Percentiles rank a stretch among this genome's conserved stretches.
Evolutionary conservation across 129 eudicot genomes (phyloP).

Genomic region (Helianthus annuus): DNA sequence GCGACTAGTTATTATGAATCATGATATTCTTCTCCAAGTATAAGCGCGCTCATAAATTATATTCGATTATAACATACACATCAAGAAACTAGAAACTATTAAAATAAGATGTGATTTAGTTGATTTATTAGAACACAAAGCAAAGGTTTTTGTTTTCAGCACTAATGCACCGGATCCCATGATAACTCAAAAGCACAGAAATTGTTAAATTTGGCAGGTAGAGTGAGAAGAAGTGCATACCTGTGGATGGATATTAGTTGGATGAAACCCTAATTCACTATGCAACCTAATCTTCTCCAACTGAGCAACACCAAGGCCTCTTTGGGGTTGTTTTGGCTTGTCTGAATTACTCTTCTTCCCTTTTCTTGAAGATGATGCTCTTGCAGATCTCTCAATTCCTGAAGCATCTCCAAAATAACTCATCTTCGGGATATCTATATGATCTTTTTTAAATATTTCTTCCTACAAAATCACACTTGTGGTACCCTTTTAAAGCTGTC

Average conservation of each 20-base stretch:
- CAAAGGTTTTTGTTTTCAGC: no score
- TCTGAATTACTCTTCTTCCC: conserved; percentile 56
- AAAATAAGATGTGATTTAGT: conserved; percentile 2
- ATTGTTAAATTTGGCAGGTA: not conserved
- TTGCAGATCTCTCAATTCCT: conserved; percentile 33
- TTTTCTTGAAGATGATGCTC: conserved; percentile 31
- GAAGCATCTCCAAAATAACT: conserved; percentile 44
- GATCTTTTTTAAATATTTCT: not conserved
- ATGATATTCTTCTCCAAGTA: not conserved
- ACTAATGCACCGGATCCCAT: not conserved
- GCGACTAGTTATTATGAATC: not conserved
- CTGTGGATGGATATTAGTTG: conserved; percentile 30
- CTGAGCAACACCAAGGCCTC: conserved; percentile 96
- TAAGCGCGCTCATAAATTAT: not conserved
- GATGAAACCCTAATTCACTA: conserved; percentile 54
- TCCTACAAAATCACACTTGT: conserved; percentile 13
- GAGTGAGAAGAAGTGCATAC: not conserved
- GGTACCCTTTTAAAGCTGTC: conserved; percentile 60
- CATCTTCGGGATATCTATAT: conserved; percentile 24
- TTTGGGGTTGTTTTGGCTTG: conserved; percentile 74
- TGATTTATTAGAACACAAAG: not conserved
- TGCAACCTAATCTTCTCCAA: conserved; percentile 88
- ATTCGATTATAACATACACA: not conserved
- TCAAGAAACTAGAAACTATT: not conserved
- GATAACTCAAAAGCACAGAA: not conserved